Evolutionary conservation across 805 yeast species (phyloP), one percentile per base, ranked within the genome.

Genomic region (Yamadazyma akitaensis): DNA sequence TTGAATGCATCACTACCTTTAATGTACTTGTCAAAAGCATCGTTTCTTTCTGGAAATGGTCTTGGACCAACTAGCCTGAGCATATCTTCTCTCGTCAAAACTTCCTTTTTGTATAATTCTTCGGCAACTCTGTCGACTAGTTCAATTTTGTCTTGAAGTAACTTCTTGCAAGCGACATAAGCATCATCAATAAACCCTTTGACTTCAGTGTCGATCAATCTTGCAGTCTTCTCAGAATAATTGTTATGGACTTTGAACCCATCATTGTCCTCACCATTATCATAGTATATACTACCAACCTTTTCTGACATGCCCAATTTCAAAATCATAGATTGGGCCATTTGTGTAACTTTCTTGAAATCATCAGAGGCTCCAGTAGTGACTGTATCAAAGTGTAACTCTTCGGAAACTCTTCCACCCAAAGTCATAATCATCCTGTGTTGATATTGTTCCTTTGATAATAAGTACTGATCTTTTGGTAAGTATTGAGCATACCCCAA

Each of bases 331-430:
- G 85, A 80, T 40, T 84, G 86, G 1, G 98, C 98, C 80, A 94
- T 88, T 48, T 82, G 82, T 0, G 98, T 92, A 18, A 94, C 96
- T 65, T 94, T 94, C 64, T 92, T 88, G 74, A 94, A 91, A 65
- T 94, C 99, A 61, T 94, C 97, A 18, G 90, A 82, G 0, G 97
- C 99, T 48, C 99, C 99, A 46, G 95, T 83, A 6, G 98, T 91
- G 9, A 94, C 96, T n/a, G 91, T 81, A 16, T 81, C 77, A 61
- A 94, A 94, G 63, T 92, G 90, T 41, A 94, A 68, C 67, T 95
- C 99, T 67, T 94, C 99, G 33, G 95, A 82, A 16, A 94, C 97
- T 57, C 99, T 80, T 16, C 99, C 99, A 35, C 98, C 99, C 40
- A 94, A 75, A 0, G 97, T 86, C 98, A 94, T 95, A 24, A 90